phyloP scores from a whole-genome alignment of 2,329 filamentous ascomycete genomes.

The Cordyceps cateniannulata region DNA sequence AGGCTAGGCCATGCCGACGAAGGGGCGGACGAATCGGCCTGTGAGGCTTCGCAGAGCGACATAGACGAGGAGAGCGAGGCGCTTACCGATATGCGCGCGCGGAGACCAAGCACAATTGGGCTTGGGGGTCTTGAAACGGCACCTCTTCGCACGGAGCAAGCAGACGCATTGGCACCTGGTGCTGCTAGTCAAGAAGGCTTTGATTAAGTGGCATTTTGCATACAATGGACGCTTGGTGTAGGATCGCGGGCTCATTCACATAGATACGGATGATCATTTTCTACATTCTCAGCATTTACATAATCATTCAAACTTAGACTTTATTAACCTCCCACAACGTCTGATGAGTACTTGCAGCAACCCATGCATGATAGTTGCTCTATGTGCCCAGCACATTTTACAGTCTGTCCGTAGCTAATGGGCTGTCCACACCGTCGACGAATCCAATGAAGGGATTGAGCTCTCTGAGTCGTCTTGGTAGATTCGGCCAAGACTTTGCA shows the following conservation, averaged over 20 bases:
- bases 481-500: too few species aligned
- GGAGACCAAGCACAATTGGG: slow-evolving; percentile 47
- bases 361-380: too few species aligned
- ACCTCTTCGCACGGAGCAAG: slow-evolving; percentile 26
- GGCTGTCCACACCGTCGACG: too few species aligned
- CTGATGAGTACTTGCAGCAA: not conserved
- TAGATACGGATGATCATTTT: not conserved
- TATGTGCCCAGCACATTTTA: too few species aligned
- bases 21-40: slow-evolving; percentile 21
- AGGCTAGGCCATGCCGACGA: slow-evolving; percentile 32
- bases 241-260: not conserved
- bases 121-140: slow-evolving; percentile 40
- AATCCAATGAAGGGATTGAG: too few species aligned
- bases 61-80: slow-evolving; percentile 48
- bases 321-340: not conserved
- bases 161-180: not conserved
- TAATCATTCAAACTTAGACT: not conserved
- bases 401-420: too few species aligned
- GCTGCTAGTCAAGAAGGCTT: slow-evolving; percentile 6
- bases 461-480: too few species aligned
- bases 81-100: slow-evolving; percentile 39
- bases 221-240: not conserved
- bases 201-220: not conserved
- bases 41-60: slow-evolving; percentile 31
- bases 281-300: not conserved